Conservation (phyloP, 2,329 filamentous ascomycete species). For the Aspergillus alliaceus region DNA sequence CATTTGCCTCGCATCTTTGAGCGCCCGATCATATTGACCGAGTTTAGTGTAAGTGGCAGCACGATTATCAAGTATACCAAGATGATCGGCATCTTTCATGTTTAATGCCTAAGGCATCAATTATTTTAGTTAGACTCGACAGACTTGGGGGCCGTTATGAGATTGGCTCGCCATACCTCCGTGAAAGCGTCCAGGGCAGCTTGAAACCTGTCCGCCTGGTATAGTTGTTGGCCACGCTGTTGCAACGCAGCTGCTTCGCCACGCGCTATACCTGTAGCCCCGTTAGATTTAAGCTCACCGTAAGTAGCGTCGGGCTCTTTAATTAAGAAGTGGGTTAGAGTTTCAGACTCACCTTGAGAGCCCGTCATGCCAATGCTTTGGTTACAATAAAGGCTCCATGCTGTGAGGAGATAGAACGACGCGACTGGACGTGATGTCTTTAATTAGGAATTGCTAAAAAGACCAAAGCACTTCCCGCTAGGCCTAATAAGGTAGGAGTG, state of each 20-base stretch:
- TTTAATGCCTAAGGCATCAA: slow-evolving; percentile 35
- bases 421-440: not conserved
- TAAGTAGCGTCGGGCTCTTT: not conserved
- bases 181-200: slow-evolving; percentile 45
- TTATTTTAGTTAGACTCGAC: not conserved
- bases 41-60: slow-evolving; percentile 57
- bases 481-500: not conserved
- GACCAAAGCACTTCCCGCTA: not conserved
- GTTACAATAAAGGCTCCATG: not conserved
- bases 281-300: not conserved
- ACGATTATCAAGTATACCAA: slow-evolving; percentile 55
- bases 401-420: not conserved
- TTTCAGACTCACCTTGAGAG: slow-evolving; percentile 12
- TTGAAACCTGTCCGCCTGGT: slow-evolving; percentile 44
- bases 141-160: not conserved
- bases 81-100: slow-evolving; percentile 29
- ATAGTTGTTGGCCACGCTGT: slow-evolving; percentile 43
- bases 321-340: not conserved
- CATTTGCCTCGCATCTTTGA: slow-evolving; percentile 59
- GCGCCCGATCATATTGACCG: slow-evolving; percentile 49
- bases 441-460: not conserved
- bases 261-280: slow-evolving; percentile 10
- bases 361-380: slow-evolving; percentile 3
- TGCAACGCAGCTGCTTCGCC: slow-evolving; percentile 29
- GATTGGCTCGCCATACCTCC: slow-evolving; percentile 29